phyloP scores from a whole-genome alignment of 768 basidiomycete genomes.

The Crepidotus variabilis region DNA sequence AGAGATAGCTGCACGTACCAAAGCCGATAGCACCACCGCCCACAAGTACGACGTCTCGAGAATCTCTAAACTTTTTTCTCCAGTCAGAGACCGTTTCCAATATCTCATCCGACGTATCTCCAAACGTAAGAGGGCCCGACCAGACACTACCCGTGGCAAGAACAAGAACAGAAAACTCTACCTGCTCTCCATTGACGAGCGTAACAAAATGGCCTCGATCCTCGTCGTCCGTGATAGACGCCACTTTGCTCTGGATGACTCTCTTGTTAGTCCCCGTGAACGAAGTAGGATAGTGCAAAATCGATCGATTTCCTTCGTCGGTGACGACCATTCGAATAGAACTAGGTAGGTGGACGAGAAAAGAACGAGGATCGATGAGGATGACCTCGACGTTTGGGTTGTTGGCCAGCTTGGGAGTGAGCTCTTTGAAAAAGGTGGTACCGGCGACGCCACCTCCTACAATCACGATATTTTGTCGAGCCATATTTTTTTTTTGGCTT shows the following conservation, averaged over 20 bases:
- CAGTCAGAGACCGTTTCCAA: constrained; percentile 22
- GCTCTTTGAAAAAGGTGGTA: constrained; percentile 35
- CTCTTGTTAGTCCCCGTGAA: constrained; percentile 47
- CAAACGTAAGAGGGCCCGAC: constrained; percentile 46
- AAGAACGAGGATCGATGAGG: constrained; percentile 51
- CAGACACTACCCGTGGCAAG: constrained; percentile 57
- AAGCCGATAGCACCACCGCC: constrained; percentile 57
- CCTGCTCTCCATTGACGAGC: constrained; percentile 43
- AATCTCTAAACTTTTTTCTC: constrained; percentile 30
- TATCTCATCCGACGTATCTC: constrained; percentile 25
- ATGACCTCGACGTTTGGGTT: constrained; percentile 41
- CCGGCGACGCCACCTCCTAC: constrained; percentile 58
- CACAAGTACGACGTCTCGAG: constrained; percentile 44
- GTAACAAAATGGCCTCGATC: constrained; percentile 32
- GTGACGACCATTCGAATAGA: constrained; percentile 51
- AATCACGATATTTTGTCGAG: constrained; percentile 18
- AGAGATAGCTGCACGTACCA: constrained; percentile 20
- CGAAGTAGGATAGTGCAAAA: constrained; percentile 50
- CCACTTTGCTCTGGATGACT: constrained; percentile 37
- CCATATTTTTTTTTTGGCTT: too few relatives aligned
- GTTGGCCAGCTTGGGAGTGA: constrained; percentile 47
- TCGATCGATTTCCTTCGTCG: constrained; percentile 32
- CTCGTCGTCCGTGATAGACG: constrained; percentile 23
- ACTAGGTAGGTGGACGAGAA: constrained; percentile 45
- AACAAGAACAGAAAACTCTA: constrained; percentile 55